Conservation (phyloP, 805 yeast genomes). For the Ogataea ramenticola region DNA sequence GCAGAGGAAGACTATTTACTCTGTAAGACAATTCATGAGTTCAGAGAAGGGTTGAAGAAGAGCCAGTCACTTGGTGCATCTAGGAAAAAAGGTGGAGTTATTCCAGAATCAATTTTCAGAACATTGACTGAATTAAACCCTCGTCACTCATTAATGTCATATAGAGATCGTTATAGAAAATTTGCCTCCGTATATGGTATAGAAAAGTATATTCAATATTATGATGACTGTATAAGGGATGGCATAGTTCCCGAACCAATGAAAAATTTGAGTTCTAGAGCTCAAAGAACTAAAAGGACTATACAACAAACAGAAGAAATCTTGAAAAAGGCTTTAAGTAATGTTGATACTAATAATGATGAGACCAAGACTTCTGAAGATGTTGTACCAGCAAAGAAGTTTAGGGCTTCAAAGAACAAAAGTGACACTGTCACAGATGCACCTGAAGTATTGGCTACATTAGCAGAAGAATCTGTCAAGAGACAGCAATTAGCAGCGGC, state of each 20-base stretch:
- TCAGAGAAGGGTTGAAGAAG: conserved; percentile 3
- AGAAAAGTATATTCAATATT: conserved; percentile 46
- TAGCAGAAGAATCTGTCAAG: conserved; percentile 22
- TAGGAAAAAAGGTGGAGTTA: conserved; percentile 12
- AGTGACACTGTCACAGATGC: too few species aligned
- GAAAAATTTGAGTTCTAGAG: conserved; percentile 48
- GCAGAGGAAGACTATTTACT: conserved; percentile 63
- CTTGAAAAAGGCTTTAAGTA: not conserved
- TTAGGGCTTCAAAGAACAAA: too few species aligned
- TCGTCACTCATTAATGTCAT: conserved; percentile 59
- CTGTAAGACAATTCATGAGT: conserved; percentile 30
- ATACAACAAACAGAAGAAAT: not conserved
- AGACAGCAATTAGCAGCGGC: conserved; percentile 8
- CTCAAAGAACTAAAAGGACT: conserved; percentile 17
- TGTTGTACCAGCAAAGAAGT: too few species aligned
- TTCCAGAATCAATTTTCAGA: conserved; percentile 33
- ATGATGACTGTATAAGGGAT: conserved; percentile 32
- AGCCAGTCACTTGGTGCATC: not conserved
- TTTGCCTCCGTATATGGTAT: conserved; percentile 60
- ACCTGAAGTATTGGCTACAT: conserved; percentile 4
- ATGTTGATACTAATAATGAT: too few species aligned
- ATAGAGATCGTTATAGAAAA: conserved; percentile 78
- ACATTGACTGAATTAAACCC: conserved; percentile 33
- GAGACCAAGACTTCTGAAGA: not conserved
- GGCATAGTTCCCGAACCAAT: conserved; percentile 45